Evolutionary conservation across 371 early-diverging fungal genomes (phyloP).

Genomic region (Globomyces sp.): DNA sequence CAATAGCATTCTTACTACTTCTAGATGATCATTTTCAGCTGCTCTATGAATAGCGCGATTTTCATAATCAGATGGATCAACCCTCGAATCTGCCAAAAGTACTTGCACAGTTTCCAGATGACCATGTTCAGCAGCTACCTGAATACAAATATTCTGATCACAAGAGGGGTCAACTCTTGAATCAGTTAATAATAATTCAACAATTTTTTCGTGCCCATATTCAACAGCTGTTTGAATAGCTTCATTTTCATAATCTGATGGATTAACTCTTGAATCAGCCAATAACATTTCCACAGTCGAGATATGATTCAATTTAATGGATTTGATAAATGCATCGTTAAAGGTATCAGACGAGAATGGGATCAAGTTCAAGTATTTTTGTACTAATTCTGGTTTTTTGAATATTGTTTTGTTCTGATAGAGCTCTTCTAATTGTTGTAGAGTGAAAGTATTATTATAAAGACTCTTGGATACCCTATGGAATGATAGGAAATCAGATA

Average conservation of each 20-base stretch:
- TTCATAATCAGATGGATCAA: slow-evolving; percentile 14
- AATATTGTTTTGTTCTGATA: no score
- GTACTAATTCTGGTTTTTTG: no score
- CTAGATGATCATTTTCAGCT: slow-evolving; percentile 15
- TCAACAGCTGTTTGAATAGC: slow-evolving; percentile 16
- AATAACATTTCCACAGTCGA: no score
- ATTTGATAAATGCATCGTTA: no score
- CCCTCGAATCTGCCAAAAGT: slow-evolving; percentile 5
- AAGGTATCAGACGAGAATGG: no score
- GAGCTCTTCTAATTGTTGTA: no score
- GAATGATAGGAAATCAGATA: no score
- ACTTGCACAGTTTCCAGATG: slow-evolving; percentile 5
- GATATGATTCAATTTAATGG: no score
- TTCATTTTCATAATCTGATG: slow-evolving; percentile 15
- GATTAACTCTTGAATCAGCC: slow-evolving; percentile 13
- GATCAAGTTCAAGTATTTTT: no score
- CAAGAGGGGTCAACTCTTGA: slow-evolving; percentile 7
- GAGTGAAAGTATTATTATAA: no score
- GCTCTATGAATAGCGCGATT: slow-evolving; percentile 19
- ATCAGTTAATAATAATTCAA: background rate
- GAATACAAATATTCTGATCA: slow-evolving; percentile 10
- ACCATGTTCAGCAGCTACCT: slow-evolving; percentile 7
- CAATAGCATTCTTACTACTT: slow-evolving; percentile 15
- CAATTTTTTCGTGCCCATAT: slow-evolving; percentile 22
- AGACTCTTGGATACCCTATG: no score